These are phyloP conservation scores for Fraxinus quadrangulata DNA, from an alignment of 257 asterid genomes.

Conservation along the genomic window DNA sequence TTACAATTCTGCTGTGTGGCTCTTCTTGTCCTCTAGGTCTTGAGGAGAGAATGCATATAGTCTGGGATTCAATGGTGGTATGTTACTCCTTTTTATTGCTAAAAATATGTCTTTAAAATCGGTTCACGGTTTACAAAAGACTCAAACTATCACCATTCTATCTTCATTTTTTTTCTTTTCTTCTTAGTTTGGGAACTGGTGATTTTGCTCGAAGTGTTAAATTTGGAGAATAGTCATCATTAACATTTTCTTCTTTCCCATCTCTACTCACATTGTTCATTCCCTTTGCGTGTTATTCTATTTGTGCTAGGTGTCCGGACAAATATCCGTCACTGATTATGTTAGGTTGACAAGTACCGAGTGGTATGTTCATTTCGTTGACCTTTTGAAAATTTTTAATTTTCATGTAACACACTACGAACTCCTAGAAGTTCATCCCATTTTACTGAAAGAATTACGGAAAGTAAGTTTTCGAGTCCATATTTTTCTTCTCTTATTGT, in stretches of 20 bases:
- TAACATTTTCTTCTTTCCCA: neutral
- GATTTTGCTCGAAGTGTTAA: neutral
- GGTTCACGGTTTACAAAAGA: neutral
- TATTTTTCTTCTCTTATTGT: constrained; percentile 4
- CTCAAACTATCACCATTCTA: neutral
- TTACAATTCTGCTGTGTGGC: constrained; percentile 10
- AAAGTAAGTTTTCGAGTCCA: constrained; percentile 19
- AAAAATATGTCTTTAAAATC: neutral
- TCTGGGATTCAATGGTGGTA: constrained; percentile 99
- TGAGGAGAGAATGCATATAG: constrained; percentile 96
- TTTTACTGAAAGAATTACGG: constrained; percentile 1
- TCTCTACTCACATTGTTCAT: neutral
- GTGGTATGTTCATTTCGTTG: constrained; percentile 51
- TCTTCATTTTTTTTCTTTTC: neutral
- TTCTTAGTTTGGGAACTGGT: neutral
- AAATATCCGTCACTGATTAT: constrained; percentile 75
- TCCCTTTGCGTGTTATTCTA: constrained; percentile 9
- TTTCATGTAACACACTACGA: neutral
- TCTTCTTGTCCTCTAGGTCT: constrained; percentile 49
- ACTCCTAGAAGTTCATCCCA: neutral
- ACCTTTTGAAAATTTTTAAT: neutral
- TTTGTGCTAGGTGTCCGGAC: constrained; percentile 69
- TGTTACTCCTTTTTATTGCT: constrained; percentile 27
- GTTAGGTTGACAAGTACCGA: constrained; percentile 87
- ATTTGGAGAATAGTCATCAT: neutral